A percentile compares a stretch with the other conserved stretches of the same genome.
These are phyloP conservation scores for Aquanectria penicillioides DNA, from an alignment of 2,329 filamentous ascomycete genomes.

Conservation along the genomic window DNA sequence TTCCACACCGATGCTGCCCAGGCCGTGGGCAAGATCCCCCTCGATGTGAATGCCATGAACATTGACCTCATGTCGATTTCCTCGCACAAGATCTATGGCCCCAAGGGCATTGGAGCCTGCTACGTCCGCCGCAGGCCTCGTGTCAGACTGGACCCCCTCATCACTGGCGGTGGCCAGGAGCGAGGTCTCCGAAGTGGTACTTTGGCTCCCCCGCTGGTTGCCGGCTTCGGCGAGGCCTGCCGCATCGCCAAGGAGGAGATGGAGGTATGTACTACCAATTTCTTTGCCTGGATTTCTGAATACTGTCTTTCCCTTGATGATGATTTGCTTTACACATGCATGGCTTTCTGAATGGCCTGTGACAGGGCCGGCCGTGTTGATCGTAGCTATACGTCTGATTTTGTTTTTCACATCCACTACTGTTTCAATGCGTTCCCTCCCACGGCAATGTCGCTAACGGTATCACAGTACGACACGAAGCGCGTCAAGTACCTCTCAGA, in stretches of 20 bases:
- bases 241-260: constrained; percentile 91
- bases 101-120: constrained; percentile 96
- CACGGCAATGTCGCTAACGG: constrained; percentile 32
- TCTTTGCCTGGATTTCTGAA: constrained; percentile 33
- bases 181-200: constrained; percentile 94
- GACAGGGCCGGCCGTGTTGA: constrained; percentile 68
- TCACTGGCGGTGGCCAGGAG: constrained; percentile 96
- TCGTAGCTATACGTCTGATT: constrained; percentile 74
- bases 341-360: constrained; percentile 85
- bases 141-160: constrained; percentile 94
- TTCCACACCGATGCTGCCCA: constrained; percentile 98
- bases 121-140: constrained; percentile 92
- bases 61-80: constrained; percentile 99
- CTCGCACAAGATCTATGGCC: constrained; percentile 97
- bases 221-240: constrained; percentile 96
- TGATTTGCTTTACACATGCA: constrained; percentile 88
- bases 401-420: constrained; percentile 1
- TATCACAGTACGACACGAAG: constrained; percentile 86
- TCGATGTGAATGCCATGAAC: constrained; percentile 98
- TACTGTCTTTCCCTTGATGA: constrained; percentile 59
- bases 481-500: constrained; percentile 86
- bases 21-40: constrained; percentile 96
- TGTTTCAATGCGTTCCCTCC: background rate
- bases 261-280: constrained; percentile 70
- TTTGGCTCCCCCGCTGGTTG: constrained; percentile 85